Conservation (phyloP, 352 stramenopile species). For the Phytopythium boreale region DNA sequence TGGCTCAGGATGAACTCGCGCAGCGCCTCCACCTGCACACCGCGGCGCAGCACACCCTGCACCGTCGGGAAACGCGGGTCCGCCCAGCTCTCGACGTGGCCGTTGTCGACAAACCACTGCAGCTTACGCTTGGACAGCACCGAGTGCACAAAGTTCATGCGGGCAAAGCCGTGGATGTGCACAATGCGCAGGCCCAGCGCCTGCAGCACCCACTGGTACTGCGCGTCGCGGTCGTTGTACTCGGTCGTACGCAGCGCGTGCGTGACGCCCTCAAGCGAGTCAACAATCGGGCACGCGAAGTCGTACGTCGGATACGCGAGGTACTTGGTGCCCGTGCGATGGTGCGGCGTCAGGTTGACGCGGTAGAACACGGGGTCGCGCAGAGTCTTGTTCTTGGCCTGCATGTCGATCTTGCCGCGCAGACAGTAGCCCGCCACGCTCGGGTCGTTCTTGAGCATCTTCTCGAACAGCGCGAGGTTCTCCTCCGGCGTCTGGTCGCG, state of each 20-base stretch:
- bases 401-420: conserved; percentile 95
- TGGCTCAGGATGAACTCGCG: conserved; percentile 97
- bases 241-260: conserved; percentile 99
- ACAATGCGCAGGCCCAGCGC: conserved; percentile 85
- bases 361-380: conserved; percentile 89
- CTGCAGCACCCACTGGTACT: conserved; percentile 96
- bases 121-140: conserved; percentile 99
- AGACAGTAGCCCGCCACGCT: conserved; percentile 76
- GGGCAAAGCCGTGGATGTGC: conserved; percentile 94
- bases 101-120: conserved; percentile 98
- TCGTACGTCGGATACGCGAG: conserved; percentile 99
- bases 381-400: conserved; percentile 88
- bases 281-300: conserved; percentile 98
- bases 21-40: conserved; percentile 94
- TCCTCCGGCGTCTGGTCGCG: conserved; percentile 82
- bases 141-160: conserved; percentile 99
- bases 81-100: conserved; percentile 95
- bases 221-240: conserved; percentile 98
- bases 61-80: conserved; percentile 99
- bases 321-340: conserved; percentile 94
- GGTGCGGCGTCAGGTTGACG: conserved; percentile 79
- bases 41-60: conserved; percentile 94
- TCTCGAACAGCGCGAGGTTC: conserved; percentile 95
- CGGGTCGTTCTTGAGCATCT: conserved; percentile 93
- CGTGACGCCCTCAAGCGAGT: conserved; percentile 98